Conservation (phyloP, 768 basidiomycete genomes). For the Cubamyces lactineus region DNA sequence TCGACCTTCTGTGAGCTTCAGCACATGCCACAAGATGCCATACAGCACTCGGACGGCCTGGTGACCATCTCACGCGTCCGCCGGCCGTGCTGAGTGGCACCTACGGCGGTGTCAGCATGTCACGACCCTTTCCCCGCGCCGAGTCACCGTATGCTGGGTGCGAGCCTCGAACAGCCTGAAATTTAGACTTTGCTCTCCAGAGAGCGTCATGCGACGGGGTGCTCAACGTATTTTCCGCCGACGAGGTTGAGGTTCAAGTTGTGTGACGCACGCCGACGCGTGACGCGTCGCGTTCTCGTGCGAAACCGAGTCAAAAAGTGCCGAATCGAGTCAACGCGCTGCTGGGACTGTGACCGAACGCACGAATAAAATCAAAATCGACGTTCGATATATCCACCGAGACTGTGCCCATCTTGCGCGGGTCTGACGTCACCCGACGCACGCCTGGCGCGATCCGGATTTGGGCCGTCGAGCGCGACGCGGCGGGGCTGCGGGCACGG, state of each 20-base stretch:
- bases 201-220: too few species aligned
- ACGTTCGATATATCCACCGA: too few species aligned
- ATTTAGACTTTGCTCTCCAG: conserved; percentile 4
- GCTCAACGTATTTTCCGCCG: too few species aligned
- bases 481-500: background rate
- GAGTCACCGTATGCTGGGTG: background rate
- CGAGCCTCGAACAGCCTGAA: background rate
- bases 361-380: too few species aligned
- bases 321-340: too few species aligned
- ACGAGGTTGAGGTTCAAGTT: too few species aligned
- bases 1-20: background rate
- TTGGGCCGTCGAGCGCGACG: conserved; percentile 1
- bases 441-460: conserved; percentile 10
- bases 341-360: too few species aligned
- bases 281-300: conserved; percentile 12
- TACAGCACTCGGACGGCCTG: conserved; percentile 1
- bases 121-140: conserved; percentile 5
- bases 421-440: conserved; percentile 18
- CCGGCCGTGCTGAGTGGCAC: background rate
- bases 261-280: conserved; percentile 12
- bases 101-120: background rate
- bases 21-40: background rate
- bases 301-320: background rate
- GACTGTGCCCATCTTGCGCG: conserved; percentile 10
- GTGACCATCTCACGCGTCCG: conserved; percentile 10